phyloP scores from a whole-genome alignment of 164 flowering plant species.

The Annona cherimola region DNA sequence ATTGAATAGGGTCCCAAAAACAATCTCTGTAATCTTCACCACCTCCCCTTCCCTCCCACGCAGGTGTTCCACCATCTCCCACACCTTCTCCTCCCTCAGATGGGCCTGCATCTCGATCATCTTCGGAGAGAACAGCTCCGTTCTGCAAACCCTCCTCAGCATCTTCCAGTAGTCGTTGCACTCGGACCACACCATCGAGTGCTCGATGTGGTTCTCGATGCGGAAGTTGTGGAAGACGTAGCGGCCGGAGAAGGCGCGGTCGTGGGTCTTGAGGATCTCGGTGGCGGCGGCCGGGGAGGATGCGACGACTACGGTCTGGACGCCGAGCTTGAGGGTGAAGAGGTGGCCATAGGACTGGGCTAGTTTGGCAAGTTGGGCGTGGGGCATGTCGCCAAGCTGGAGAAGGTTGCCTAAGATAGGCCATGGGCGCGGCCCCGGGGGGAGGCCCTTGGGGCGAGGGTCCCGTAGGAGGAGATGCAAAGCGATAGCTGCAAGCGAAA shows the following conservation, averaged over 20 bases:
- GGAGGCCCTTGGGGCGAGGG: slow-evolving; percentile 18
- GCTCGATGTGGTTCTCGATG: slow-evolving; percentile 2
- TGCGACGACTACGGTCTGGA: slow-evolving; percentile 22
- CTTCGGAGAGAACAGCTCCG: slow-evolving; percentile 30
- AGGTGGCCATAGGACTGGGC: slow-evolving; percentile 26
- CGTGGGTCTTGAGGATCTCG: slow-evolving; percentile 34
- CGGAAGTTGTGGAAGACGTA: slow-evolving; percentile 16
- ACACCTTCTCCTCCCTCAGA: slow-evolving; percentile 23
- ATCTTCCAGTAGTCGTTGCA: slow-evolving; percentile 34
- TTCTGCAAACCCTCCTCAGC: slow-evolving; percentile 28
- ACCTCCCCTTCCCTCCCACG: slow-evolving; percentile 12
- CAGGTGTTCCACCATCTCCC: slow-evolving; percentile 19
- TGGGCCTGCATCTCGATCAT: slow-evolving; percentile 26
- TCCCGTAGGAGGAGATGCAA: slow-evolving; percentile 8
- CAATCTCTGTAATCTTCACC: slow-evolving; percentile 20
- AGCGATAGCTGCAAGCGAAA: not conserved
- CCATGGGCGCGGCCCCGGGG: slow-evolving; percentile 36
- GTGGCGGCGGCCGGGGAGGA: slow-evolving; percentile 28
- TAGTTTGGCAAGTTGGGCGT: slow-evolving; percentile 15
- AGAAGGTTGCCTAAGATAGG: slow-evolving; percentile 27
- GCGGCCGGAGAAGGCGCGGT: slow-evolving; percentile 22
- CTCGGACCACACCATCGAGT: slow-evolving; percentile 22
- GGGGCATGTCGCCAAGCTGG: slow-evolving; percentile 25
- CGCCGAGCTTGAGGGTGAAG: slow-evolving; percentile 26
- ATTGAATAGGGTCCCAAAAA: slow-evolving; percentile 21